Evolutionary conservation across 2,329 filamentous ascomycete genomes (phyloP).

Genomic region (Paramyrothecium sp.): DNA sequence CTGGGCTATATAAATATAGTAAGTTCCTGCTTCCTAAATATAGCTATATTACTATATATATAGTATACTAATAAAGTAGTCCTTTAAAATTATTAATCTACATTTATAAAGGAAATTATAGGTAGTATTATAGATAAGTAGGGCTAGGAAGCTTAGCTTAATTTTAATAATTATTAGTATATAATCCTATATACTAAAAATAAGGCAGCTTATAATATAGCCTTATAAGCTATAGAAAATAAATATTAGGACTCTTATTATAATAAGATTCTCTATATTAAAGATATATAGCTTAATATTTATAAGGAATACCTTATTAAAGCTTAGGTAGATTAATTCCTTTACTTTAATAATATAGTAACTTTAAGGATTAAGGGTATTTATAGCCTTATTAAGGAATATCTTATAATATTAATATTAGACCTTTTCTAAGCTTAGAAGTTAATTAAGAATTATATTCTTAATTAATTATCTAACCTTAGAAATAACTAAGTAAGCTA

Average conservation of each 20-base stretch:
- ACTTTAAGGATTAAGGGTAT: background rate
- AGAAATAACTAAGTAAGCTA: too few species aligned
- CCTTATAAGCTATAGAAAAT: too few species aligned
- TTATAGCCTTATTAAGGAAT: background rate
- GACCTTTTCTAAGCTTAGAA: background rate
- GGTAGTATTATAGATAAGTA: background rate
- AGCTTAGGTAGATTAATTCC: background rate
- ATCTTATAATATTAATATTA: background rate
- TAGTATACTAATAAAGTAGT: background rate
- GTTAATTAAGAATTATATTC: background rate
- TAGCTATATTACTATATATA: background rate
- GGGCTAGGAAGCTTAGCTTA: background rate
- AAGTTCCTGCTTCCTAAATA: background rate
- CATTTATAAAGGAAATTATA: background rate
- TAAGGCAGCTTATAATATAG: too few species aligned
- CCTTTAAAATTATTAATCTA: background rate
- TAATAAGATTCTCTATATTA: too few species aligned
- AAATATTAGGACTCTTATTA: too few species aligned
- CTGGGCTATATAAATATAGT: background rate
- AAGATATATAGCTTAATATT: too few species aligned
- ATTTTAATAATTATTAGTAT: background rate
- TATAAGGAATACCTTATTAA: too few species aligned
- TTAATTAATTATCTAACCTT: background rate
- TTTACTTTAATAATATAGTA: background rate
- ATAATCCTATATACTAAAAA: too few species aligned